phyloP scores from a whole-genome alignment of 495 filamentous ascomycete genomes.

The Cudoniella acicularis region DNA sequence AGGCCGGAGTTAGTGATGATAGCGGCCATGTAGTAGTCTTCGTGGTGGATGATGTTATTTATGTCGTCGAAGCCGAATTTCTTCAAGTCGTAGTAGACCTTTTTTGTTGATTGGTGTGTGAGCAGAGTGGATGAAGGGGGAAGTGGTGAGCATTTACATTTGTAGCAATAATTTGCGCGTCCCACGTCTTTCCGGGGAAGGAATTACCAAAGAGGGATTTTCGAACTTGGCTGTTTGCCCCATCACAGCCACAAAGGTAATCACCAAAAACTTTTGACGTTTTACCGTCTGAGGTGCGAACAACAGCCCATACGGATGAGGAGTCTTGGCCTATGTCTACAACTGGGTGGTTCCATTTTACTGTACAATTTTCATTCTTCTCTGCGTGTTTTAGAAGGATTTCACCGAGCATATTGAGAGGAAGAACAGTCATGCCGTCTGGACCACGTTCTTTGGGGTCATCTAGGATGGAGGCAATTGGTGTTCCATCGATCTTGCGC shows the following conservation, averaged over 20 bases:
- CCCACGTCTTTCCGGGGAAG: constrained; percentile 56
- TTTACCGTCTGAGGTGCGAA: constrained; percentile 38
- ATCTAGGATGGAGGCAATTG: constrained; percentile 32
- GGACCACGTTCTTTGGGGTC: constrained; percentile 32
- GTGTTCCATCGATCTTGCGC: constrained; percentile 40
- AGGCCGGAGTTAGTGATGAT: constrained; percentile 51
- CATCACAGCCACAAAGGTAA: constrained; percentile 56
- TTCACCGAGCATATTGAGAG: constrained; percentile 39
- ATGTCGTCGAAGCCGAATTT: constrained; percentile 50
- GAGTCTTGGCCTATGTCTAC: constrained; percentile 44
- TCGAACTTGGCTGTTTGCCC: constrained; percentile 50
- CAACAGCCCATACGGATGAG: constrained; percentile 44
- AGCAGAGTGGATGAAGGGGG: not conserved
- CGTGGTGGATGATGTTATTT: constrained; percentile 56
- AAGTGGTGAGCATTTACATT: constrained; percentile 40
- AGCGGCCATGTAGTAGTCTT: constrained; percentile 58
- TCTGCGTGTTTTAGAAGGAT: constrained; percentile 47
- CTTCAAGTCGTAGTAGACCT: constrained; percentile 52
- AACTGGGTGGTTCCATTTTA: constrained; percentile 47
- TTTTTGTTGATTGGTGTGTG: not conserved
- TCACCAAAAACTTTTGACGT: constrained; percentile 40
- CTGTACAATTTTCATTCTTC: constrained; percentile 36
- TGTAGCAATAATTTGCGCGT: constrained; percentile 56
- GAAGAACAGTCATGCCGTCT: constrained; percentile 42
- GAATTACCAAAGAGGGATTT: constrained; percentile 51